Conservation (phyloP, 805 yeast genomes). For the Zygotorulaspora florentina region DNA sequence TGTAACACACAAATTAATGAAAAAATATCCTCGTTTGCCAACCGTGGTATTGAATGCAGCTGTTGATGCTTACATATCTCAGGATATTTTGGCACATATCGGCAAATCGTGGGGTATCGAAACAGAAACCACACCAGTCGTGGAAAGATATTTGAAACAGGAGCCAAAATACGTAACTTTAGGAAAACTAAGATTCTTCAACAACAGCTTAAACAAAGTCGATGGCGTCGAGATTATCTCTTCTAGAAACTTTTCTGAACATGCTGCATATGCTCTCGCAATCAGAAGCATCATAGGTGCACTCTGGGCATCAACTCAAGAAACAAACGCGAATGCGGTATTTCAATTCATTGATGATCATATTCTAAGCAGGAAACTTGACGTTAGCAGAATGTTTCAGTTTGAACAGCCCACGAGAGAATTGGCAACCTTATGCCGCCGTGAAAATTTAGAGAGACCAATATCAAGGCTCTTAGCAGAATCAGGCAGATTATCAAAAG, state of each 20-base stretch:
- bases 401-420: slow-evolving; percentile 86
- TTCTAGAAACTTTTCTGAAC: slow-evolving; percentile 35
- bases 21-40: slow-evolving; percentile 88
- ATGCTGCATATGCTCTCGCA: slow-evolving; percentile 52
- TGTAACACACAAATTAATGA: slow-evolving; percentile 65
- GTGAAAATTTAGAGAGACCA: slow-evolving; percentile 71
- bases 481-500: slow-evolving; percentile 80
- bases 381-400: slow-evolving; percentile 66
- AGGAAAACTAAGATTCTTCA: slow-evolving; percentile 61
- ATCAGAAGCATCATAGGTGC: slow-evolving; percentile 85
- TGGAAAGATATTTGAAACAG: slow-evolving; percentile 62
- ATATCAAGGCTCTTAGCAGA: slow-evolving; percentile 82
- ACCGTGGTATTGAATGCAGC: slow-evolving; percentile 70
- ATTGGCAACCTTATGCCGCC: slow-evolving; percentile 67
- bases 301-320: slow-evolving; percentile 57
- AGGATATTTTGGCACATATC: slow-evolving; percentile 56
- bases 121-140: slow-evolving; percentile 56
- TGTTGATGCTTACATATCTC: slow-evolving; percentile 69
- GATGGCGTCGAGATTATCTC: slow-evolving; percentile 50
- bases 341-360: slow-evolving; percentile 67
- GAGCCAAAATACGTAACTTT: slow-evolving; percentile 63
- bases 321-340: slow-evolving; percentile 50
- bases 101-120: slow-evolving; percentile 90
- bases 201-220: slow-evolving; percentile 32
- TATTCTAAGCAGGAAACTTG: slow-evolving; percentile 77